These are phyloP conservation scores for Polytolypa hystricis DNA, from an alignment of 2,329 filamentous ascomycete species.

Conservation along the genomic window DNA sequence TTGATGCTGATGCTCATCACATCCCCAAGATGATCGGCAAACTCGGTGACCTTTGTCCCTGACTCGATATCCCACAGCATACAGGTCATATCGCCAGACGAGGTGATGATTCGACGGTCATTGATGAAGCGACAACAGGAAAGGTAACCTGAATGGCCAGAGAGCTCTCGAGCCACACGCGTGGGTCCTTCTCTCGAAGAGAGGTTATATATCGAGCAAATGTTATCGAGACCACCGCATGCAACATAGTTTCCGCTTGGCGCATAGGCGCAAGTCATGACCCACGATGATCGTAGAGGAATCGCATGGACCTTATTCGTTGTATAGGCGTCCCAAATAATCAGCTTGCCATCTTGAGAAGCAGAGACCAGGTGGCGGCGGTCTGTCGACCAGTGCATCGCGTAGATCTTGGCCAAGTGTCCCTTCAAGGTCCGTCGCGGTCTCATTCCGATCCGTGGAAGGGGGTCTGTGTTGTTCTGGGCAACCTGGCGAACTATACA, in stretches of 20 bases:
- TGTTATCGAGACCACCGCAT: conserved; percentile 97
- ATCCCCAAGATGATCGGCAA: conserved; percentile 94
- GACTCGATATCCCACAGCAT: conserved; percentile 99
- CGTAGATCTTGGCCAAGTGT: conserved; percentile 97
- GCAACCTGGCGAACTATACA: conserved; percentile 69
- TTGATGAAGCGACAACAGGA: conserved; percentile 99
- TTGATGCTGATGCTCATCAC: conserved; percentile 99
- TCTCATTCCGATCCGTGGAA: conserved; percentile 94
- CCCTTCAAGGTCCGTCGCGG: conserved; percentile 94
- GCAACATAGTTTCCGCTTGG: conserved; percentile 97
- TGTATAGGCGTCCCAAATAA: conserved; percentile 99
- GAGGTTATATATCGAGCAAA: conserved; percentile 98
- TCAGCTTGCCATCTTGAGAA: conserved; percentile 97
- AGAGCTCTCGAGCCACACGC: conserved; percentile 87
- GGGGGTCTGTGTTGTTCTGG: conserved; percentile 79
- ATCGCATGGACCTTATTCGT: conserved; percentile 99
- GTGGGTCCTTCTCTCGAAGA: conserved; percentile 96
- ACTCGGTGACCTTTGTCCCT: conserved; percentile 92
- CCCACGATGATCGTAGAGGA: conserved; percentile 92
- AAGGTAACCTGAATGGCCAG: conserved; percentile 91
- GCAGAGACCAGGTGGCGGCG: conserved; percentile 93
- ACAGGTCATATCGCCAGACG: conserved; percentile 98
- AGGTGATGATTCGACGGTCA: conserved; percentile 93
- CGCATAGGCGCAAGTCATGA: conserved; percentile 99
- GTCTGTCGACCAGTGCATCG: conserved; percentile 99